Percentiles rank a stretch among this genome's conserved stretches.
These are phyloP conservation scores for Microcyclospora pomicola DNA, from an alignment of 2,329 filamentous ascomycete genomes.

Conservation along the genomic window DNA sequence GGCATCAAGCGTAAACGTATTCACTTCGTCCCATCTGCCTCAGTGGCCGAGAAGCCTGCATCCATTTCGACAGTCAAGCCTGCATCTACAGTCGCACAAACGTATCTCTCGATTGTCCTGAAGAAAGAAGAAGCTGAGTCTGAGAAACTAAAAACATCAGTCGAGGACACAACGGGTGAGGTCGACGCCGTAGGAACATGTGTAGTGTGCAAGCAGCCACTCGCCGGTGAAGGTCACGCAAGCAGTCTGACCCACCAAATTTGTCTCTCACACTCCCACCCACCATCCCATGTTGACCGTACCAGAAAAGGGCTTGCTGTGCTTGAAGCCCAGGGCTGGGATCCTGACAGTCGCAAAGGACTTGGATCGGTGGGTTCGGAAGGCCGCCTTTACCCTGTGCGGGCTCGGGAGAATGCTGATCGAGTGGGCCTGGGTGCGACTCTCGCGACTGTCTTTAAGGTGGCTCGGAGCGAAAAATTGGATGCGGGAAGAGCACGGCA, in stretches of 20 bases:
- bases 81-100: conserved; percentile 31
- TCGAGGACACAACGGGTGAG: background rate
- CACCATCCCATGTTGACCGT: conserved; percentile 58
- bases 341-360: conserved; percentile 57
- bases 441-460: conserved; percentile 37
- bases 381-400: conserved; percentile 65
- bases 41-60: conserved; percentile 2
- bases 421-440: conserved; percentile 57
- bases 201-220: conserved; percentile 24
- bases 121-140: conserved; percentile 22
- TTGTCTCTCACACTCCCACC: conserved; percentile 53
- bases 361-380: conserved; percentile 51
- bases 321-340: conserved; percentile 56
- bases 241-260: conserved; percentile 58
- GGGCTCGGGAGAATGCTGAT: conserved; percentile 56
- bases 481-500: conserved; percentile 59
- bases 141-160: background rate
- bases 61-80: conserved; percentile 6
- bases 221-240: conserved; percentile 33
- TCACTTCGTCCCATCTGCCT: conserved; percentile 41
- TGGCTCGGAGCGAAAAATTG: conserved; percentile 37
- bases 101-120: conserved; percentile 57
- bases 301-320: conserved; percentile 55
- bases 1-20: conserved; percentile 50
- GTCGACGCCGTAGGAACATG: conserved; percentile 8